Base-by-base conservation (phyloP, 78 protist species). In the Capsaspora owczarzaki region DNA sequence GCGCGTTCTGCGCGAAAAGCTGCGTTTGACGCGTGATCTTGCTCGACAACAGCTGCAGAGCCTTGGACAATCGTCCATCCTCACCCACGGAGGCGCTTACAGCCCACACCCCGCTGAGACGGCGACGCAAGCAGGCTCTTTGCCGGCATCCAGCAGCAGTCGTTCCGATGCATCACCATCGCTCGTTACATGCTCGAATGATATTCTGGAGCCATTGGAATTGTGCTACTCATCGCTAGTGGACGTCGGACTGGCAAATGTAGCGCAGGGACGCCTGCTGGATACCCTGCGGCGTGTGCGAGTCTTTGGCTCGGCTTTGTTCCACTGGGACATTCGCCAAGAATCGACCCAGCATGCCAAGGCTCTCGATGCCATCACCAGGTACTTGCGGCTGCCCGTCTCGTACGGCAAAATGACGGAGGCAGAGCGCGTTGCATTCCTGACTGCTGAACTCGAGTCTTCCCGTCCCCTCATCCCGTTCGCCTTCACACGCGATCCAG, bases 261-360 rank as follows among this genome's bases (percentile, higher is more conserved):
- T 87, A 29, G 93, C 93, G 0, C 27, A 78, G 75, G 93, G 91
- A n/a, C 41, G 86, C 47, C 79, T 90, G 43, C 43, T 84, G 19
- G 93, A 90, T 72, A 46, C 61, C 14, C 63, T 90, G 10, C 85
- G 89, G 33, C 79, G 89, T 19, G 61, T 90, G n/a, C 41, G n/a
- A 33, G 70, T 79, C 46, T 90, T 90, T 79, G 93, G 93, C 22
- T 53, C 87, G 29, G 37, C 78, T 16, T 70, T 90, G 2, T 69
- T 82, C 14, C 69, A 68, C 20, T 47, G 85, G 41, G 93, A 90
- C 72, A 61, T 87, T 43, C 69, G 93, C 43, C 93, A 90, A 60
- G 91, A 90, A 42, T 60, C 89, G 22, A 77, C 66, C 33, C 43
- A 83, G 43, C 93, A 90, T 40, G 69, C 89, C 43, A 85, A 82